Percentiles rank a stretch among this genome's conserved stretches.
These are phyloP conservation scores for Suillus plorans DNA, from an alignment of 768 basidiomycete genomes.

Conservation along the genomic window DNA sequence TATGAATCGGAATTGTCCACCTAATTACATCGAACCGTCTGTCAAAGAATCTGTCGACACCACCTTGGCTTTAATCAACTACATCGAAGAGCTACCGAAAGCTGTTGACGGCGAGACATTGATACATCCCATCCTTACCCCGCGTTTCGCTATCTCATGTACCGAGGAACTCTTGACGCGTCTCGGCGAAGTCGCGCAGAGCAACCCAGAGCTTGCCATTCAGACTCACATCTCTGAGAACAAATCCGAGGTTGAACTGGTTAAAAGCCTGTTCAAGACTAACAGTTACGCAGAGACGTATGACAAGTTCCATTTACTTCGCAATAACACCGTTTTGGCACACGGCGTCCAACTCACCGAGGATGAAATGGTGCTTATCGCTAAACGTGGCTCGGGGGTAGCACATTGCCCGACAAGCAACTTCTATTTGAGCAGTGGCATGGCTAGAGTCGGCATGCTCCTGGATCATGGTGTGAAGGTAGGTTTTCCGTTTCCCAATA, in stretches of 20 bases:
- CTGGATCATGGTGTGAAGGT: conserved; percentile 89
- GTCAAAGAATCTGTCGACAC: conserved; percentile 54
- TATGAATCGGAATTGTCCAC: conserved; percentile 62
- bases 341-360: conserved; percentile 82
- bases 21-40: conserved; percentile 69
- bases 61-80: conserved; percentile 62
- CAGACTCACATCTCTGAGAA: conserved; percentile 97
- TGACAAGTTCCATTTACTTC: conserved; percentile 72
- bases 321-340: conserved; percentile 80
- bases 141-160: conserved; percentile 95
- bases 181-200: conserved; percentile 60
- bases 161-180: conserved; percentile 62
- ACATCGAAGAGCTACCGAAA: conserved; percentile 61
- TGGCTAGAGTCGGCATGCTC: conserved; percentile 75
- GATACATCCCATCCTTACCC: conserved; percentile 89
- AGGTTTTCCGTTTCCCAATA: conserved; percentile 11
- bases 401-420: conserved; percentile 96
- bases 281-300: conserved; percentile 79
- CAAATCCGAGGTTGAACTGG: conserved; percentile 63
- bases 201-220: conserved; percentile 64
- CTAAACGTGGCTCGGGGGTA: conserved; percentile 64
- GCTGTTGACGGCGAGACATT: conserved; percentile 46
- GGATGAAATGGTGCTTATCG: conserved; percentile 72
- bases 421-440: conserved; percentile 85
- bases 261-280: conserved; percentile 66